Evolutionary conservation across 768 basidiomycete species (phyloP).

Genomic region (Strobilomyces echinocephalus): DNA sequence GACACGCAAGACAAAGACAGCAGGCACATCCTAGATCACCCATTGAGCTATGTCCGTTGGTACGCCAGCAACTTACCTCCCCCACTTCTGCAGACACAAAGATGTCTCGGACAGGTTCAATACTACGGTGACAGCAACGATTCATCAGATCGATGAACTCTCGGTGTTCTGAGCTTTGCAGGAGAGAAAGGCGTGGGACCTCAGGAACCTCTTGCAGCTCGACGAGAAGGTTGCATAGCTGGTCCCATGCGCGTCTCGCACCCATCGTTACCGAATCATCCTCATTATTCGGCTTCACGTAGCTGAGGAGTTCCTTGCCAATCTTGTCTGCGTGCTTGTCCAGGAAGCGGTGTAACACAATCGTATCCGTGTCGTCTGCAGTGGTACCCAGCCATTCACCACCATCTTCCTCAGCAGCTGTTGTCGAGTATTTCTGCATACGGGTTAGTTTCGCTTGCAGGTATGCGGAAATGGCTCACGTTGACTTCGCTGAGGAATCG

Average conservation of each 20-base stretch:
- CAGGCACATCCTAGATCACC: constrained; percentile 33
- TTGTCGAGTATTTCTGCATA: constrained; percentile 39
- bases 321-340: constrained; percentile 83
- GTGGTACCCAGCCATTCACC: constrained; percentile 75
- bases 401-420: constrained; percentile 51
- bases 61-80: constrained; percentile 33
- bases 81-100: constrained; percentile 55
- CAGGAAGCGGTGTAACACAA: constrained; percentile 80
- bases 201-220: constrained; percentile 71
- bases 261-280: constrained; percentile 49
- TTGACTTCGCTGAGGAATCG: constrained; percentile 73
- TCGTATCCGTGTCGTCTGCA: constrained; percentile 78
- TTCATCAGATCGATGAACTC: constrained; percentile 67
- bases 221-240: constrained; percentile 71
- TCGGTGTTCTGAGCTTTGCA: constrained; percentile 47
- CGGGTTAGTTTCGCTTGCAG: neutral
- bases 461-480: constrained; percentile 35
- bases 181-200: constrained; percentile 53
- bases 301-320: constrained; percentile 78
- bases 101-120: constrained; percentile 57
- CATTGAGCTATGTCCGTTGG: constrained; percentile 3
- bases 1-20: constrained; percentile 60
- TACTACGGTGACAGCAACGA: constrained; percentile 56
- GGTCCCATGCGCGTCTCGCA: constrained; percentile 83
- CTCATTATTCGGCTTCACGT: constrained; percentile 55